These are phyloP conservation scores for Cucumis sativus DNA, from an alignment of 306 rosid genomes.

Conservation along the genomic window Cucumber_9930_V3 NC_026657.2:20708001-20708500, in stretches of 20 bases:
- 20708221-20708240: background rate
- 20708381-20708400: background rate
- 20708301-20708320: background rate
- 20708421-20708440: conserved; percentile 1
- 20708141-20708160: background rate
- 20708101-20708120: background rate
- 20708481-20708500: conserved; percentile 90
- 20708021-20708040: background rate
- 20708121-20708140: background rate
- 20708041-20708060: background rate
- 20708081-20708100: background rate
- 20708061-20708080: background rate
- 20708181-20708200: background rate
- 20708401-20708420: background rate
- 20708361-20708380: background rate
- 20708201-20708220: background rate
- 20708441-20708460: conserved; percentile 36
- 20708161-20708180: background rate
- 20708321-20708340: background rate
- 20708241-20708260: background rate
- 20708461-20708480: conserved; percentile 92
- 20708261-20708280: background rate
- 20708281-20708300: background rate
- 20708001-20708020: background rate
- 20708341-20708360: background rate